These are phyloP conservation scores for Athelia sp. DNA, from an alignment of 1,284 basidiomycete species.

Conservation along the genomic window DNA sequence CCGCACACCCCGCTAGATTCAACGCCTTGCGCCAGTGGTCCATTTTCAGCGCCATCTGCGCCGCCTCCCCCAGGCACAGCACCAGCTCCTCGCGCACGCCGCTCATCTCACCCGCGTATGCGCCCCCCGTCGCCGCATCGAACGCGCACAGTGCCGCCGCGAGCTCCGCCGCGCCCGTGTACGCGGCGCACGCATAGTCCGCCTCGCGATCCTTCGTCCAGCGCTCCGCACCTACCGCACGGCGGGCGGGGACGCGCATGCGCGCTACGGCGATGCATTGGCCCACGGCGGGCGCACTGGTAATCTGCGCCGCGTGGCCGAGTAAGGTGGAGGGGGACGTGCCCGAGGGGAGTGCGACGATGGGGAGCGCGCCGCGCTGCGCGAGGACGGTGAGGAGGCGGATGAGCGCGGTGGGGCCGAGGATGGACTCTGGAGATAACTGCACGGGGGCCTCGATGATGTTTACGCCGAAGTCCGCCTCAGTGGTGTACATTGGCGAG, in stretches of 20 bases:
- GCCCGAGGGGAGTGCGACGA: conserved; percentile 13
- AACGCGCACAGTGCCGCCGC: conserved; percentile 21
- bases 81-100: conserved; percentile 23
- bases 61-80: conserved; percentile 26
- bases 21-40: conserved; percentile 17
- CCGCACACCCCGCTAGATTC: conserved; percentile 18
- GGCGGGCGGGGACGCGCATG: conserved; percentile 13
- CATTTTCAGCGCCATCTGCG: conserved; percentile 24
- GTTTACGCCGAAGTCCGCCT: conserved; percentile 7
- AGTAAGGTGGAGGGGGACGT: conserved; percentile 13
- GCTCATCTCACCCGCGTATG: conserved; percentile 11
- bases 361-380: conserved; percentile 13
- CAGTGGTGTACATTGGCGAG: conserved; percentile 13
- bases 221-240: conserved; percentile 16
- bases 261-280: conserved; percentile 17
- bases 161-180: conserved; percentile 22
- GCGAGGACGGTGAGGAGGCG: conserved; percentile 20
- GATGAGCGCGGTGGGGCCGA: conserved; percentile 18
- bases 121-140: conserved; percentile 18
- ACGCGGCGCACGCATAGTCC: conserved; percentile 17
- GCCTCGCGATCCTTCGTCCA: conserved; percentile 7
- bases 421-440: conserved; percentile 14
- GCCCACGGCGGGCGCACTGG: conserved; percentile 15
- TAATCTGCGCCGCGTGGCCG: conserved; percentile 21
- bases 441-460: conserved; percentile 13